Evolutionary conservation across 2,329 filamentous ascomycete species (phyloP), one percentile per base, ranked within the genome.

Genomic region (Penicillium hesseltinei): DNA sequence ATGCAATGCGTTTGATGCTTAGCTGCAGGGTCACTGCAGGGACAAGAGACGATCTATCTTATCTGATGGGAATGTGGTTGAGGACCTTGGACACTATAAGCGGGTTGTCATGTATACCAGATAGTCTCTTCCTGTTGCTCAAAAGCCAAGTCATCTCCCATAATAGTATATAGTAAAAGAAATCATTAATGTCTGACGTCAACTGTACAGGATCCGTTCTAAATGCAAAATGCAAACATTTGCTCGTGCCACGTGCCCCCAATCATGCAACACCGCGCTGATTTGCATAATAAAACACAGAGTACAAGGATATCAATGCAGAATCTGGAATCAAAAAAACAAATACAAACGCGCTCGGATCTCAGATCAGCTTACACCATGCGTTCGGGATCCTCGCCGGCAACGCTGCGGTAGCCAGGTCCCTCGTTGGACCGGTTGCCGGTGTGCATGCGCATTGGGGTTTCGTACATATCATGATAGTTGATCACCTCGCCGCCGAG

Each of bases 381-480:
- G n/a, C 64, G 65, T 54, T 71, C 72, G 13, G 66, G 66, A 27
- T 77, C 76, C 19, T 77, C 75, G 17, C 64, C 68, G 25, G 76
- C 74, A 57, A 78, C 64, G 59, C 77, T 91, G 83, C 74, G 91
- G 89, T 62, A 85, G 80, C 39, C 81, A 81, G 59, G 50, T 74
- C 76, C 66, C 59, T 62, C 67, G 78, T 40, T 21, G 15, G 75
- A 70, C 77, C 78, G 74, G 80, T 78, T 73, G n/a, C 72, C 69
- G 15, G 63, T 62, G 48, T 73, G 73, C 85, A 91, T 90, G 61
- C 87, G 80, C 5, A 81, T 77, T 6, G 93, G 93, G 21, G 88
- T 85, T 74, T 97, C 93, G 75, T 96, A 99, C 82, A 97, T 85
- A 56, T 84, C 84, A 21, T 89, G 90, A 74, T 97, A 99, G 76